Conservation (phyloP, 208 protist species). For the Acanthamoeba sp. region DNA sequence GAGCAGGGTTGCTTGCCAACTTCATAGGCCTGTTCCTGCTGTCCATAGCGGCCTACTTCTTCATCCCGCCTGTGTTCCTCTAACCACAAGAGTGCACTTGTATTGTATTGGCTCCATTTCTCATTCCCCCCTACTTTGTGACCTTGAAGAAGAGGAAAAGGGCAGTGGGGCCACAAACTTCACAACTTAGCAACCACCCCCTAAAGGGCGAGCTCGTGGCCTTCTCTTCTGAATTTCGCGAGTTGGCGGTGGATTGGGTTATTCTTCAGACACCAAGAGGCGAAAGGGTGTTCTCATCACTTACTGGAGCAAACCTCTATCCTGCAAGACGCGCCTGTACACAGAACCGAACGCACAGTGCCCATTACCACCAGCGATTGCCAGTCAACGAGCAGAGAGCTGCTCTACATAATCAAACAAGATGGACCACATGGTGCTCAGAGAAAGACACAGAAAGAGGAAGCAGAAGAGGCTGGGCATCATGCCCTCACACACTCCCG, state of each 20-base stretch:
- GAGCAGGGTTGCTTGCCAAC: constrained; percentile 35
- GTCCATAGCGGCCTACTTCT: constrained; percentile 8
- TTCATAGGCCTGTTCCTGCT: constrained; percentile 48
- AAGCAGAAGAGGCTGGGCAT: background rate
- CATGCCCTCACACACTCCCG: background rate
- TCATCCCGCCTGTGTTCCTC: constrained; percentile 46
- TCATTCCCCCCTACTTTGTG: too few relatives aligned
- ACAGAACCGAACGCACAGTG: too few relatives aligned
- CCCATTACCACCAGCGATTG: too few relatives aligned
- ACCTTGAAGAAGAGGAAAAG: too few relatives aligned
- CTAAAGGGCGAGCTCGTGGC: too few relatives aligned
- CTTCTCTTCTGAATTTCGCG: background rate
- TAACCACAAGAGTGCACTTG: background rate
- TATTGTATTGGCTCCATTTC: too few relatives aligned
- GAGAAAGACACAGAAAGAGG: background rate
- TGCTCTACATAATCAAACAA: background rate
- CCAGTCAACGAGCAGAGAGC: too few relatives aligned
- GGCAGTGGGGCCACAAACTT: too few relatives aligned
- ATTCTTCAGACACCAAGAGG: background rate
- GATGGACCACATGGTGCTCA: background rate
- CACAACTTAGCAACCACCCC: too few relatives aligned
- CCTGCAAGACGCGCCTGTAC: too few relatives aligned
- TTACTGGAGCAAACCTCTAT: too few relatives aligned
- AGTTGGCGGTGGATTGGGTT: background rate
- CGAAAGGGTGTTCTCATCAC: too few relatives aligned